Evolutionary conservation across 371 early-diverging fungal species (phyloP), one percentile per base, ranked within the genome.

Genomic region (Mortierella sp.): DNA sequence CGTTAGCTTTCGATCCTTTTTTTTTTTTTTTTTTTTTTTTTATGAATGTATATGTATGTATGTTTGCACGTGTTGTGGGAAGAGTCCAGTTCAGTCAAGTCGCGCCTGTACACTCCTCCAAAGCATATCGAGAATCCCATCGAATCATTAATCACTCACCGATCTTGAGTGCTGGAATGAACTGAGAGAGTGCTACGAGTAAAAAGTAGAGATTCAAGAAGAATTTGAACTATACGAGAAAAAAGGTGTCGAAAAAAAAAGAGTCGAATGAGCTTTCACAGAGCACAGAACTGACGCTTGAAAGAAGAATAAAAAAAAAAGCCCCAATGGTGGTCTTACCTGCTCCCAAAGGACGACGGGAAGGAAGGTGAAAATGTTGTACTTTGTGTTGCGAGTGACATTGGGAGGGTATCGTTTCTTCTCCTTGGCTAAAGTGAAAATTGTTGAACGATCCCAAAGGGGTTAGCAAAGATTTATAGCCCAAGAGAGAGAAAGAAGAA

Each of bases 181-280:
- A 91, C 83, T 99, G 99, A 19, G 97, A 95, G 59, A 99, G 76
- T 11, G 98, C 96, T 7, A 99, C 97, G 19, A 98, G 84, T 57
- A 99, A 84, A 75, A 99, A 99, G 79, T 97, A 99, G 59, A 99
- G 75, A 81, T 99, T 99, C 84, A 98, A 97, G 70, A 99, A 99
- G 70, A 95, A 93, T 72, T 94, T 93, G 87, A 99, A 98, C 95
- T 95, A 70, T 19, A 28, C 0, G 2, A 15, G 2, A 44, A 18
- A 52, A n/a, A n/a, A 19, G 19, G 47, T 12, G 58, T n/a, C n/a
- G 60, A 25, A 16, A 19, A 62, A 30, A 9, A 9, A 37, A 37
- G 5, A 37, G n/a, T n/a, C 37, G 37, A 37, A 37, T 37, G 52
- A 44, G 60, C 19, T 11, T 46, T 68, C 16, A 30, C 7, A 43